Base-by-base conservation (phyloP, 306 rosid species). In the Rosa multiflora region DNA sequence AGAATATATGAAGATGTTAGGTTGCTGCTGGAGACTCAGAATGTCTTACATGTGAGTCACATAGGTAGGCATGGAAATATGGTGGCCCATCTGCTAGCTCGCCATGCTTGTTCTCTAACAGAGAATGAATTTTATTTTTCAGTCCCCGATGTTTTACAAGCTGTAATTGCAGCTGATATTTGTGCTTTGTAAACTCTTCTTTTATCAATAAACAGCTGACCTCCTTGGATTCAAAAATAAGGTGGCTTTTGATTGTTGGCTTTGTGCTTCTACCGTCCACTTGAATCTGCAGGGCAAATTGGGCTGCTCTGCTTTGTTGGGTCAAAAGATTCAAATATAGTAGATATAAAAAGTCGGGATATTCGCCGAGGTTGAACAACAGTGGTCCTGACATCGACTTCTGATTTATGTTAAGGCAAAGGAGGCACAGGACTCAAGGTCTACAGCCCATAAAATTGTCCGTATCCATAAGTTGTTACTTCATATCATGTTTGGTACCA, bases 311-410 rank as follows among this genome's bases (percentile, higher is more conserved):
- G 48, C 76, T 72, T 40, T 37, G 9, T 70, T 26, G 70, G 80
- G 87, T 82, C 80, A 83, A 89, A 80, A 67, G 84, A 78, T 63
- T 75, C 77, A 59, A 63, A 69, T 53, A 56, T 74, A 80, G 79
- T 68, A 23, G 69, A 73, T 63, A 56, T 72, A 17, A 62, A 82
- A 67, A 82, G 56, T 32, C n/a, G 68, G 76, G 83, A 81, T 79
- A 79, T 71, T 70, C 79, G 35, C 49, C 67, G 46, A 29, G 70
- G 66, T 53, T 81, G 76, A 75, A 49, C 64, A 21, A 64, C 6
- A 46, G 76, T 78, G 81, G 88, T 61, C 81, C 68, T 70, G 77
- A 62, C 69, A 40, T 15, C 44, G 79, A 62, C 77, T 42, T 69
- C 13, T 79, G 77, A 51, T 69, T 68, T 76, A 44, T 46, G 61